These are phyloP conservation scores for Arthroderma sp. DNA, from an alignment of 2,329 filamentous ascomycete species.

Conservation along the genomic window DNA sequence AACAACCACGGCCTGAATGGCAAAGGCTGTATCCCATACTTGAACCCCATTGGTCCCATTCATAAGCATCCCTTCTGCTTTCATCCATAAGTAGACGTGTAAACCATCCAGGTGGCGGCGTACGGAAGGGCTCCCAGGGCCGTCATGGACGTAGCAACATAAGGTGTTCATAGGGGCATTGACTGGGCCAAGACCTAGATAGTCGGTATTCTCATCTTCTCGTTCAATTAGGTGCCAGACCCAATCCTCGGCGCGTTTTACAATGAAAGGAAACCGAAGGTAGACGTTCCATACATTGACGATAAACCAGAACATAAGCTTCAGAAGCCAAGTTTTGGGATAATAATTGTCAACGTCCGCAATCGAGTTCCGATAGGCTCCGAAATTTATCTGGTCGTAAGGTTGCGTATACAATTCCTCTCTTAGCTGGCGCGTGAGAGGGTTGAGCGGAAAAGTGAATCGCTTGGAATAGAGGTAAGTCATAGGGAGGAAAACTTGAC, in stretches of 20 bases:
- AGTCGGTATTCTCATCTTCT: conserved; percentile 89
- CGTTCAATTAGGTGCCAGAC: conserved; percentile 71
- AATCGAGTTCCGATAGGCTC: conserved; percentile 68
- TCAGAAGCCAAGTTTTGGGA: conserved; percentile 75
- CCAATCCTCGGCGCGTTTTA: conserved; percentile 64
- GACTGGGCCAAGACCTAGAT: conserved; percentile 72
- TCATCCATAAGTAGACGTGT: conserved; percentile 83
- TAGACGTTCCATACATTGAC: conserved; percentile 71
- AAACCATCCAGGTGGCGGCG: conserved; percentile 66
- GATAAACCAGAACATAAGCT: conserved; percentile 62
- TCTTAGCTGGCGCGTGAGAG: conserved; percentile 57
- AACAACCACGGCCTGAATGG: conserved; percentile 69
- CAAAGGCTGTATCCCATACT: conserved; percentile 88
- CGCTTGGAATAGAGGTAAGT: conserved; percentile 73
- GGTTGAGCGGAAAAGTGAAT: conserved; percentile 64
- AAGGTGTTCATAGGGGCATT: conserved; percentile 86
- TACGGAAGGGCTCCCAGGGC: conserved; percentile 58
- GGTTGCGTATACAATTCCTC: conserved; percentile 73
- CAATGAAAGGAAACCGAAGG: conserved; percentile 53
- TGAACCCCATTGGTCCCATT: conserved; percentile 98
- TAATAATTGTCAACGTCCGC: conserved; percentile 75
- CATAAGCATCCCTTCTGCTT: conserved; percentile 79
- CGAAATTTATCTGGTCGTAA: conserved; percentile 66
- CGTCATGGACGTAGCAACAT: conserved; percentile 71
- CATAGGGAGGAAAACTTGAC: conserved; percentile 92